phyloP scores from a whole-genome alignment of 202 grass and related monocot species.

The Dendrocalamus latiflorus region DNA sequence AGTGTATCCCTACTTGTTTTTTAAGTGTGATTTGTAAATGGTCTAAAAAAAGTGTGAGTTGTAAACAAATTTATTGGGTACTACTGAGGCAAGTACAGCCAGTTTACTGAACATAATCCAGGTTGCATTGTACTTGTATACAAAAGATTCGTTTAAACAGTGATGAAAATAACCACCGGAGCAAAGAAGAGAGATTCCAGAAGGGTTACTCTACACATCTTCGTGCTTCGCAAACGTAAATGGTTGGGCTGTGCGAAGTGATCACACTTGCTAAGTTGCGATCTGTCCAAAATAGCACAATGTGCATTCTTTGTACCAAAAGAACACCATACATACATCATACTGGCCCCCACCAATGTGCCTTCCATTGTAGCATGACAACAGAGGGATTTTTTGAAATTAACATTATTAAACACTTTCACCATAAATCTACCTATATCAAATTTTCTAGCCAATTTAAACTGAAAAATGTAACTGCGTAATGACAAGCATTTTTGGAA shows the following conservation, averaged over 20 bases:
- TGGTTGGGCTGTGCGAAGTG: background rate
- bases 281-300: background rate
- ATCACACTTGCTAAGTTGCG: background rate
- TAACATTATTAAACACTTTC: background rate
- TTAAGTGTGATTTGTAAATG: background rate
- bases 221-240: background rate
- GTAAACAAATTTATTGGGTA: background rate
- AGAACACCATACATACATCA: background rate
- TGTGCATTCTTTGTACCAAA: background rate
- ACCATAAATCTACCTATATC: background rate
- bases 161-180: background rate
- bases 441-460: background rate
- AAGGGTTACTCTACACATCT: background rate
- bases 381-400: background rate
- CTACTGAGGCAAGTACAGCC: background rate
- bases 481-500: background rate
- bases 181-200: background rate
- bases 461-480: background rate
- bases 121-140: background rate
- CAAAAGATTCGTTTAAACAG: conserved; percentile 3
- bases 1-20: background rate
- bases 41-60: background rate
- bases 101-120: background rate
- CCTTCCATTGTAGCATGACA: background rate
- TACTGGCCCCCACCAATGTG: background rate